These are phyloP conservation scores for Eucalyptus marginata DNA, from an alignment of 345 rosid species.

Conservation along the genomic window DNA sequence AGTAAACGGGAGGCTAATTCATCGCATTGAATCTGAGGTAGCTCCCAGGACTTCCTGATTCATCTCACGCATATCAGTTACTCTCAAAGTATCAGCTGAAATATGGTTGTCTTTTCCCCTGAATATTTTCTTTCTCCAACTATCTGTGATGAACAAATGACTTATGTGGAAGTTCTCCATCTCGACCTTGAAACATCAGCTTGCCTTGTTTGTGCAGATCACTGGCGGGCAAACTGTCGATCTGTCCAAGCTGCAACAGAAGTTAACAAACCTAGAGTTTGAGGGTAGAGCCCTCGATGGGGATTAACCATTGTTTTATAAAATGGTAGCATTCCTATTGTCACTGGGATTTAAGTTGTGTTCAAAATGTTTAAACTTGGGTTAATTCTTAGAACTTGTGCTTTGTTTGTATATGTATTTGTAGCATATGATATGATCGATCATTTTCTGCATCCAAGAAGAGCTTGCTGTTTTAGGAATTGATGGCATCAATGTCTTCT, in stretches of 20 bases:
- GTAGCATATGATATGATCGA: background rate
- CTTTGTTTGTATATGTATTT: background rate
- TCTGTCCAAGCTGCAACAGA: conserved; percentile 2
- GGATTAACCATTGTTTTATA: background rate
- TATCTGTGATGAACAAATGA: background rate
- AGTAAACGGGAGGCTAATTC: background rate
- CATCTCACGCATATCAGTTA: background rate
- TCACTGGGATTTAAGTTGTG: background rate
- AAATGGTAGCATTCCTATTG: background rate
- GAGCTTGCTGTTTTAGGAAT: background rate
- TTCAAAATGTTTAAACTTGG: background rate
- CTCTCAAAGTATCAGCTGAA: background rate
- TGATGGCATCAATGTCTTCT: background rate
- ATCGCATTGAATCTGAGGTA: conserved; percentile 23
- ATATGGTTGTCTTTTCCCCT: background rate
- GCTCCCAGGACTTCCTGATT: background rate
- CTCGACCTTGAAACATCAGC: background rate
- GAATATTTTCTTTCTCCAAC: background rate
- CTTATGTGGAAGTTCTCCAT: background rate
- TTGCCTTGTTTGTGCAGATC: background rate
- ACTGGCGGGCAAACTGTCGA: background rate
- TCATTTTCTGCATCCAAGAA: background rate
- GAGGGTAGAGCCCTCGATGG: background rate
- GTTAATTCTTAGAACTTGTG: background rate
- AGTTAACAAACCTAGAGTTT: background rate